phyloP scores from a whole-genome alignment of 1,284 basidiomycete species.

The Rugosomyces carneus region DNA sequence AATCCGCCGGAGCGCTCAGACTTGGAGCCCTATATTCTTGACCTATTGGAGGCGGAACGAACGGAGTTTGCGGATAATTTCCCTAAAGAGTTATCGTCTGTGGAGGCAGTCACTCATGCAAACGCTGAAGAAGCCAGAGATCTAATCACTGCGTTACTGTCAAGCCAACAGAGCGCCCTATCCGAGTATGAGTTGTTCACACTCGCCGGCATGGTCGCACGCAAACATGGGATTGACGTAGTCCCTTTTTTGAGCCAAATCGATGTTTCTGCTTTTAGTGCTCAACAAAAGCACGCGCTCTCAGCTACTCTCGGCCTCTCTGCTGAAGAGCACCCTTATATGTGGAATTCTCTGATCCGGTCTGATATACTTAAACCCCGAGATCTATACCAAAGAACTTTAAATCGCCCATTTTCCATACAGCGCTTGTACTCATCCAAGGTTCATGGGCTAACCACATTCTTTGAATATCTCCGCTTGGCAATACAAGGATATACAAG shows the following conservation, averaged over 20 bases:
- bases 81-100: slow-evolving; percentile 20
- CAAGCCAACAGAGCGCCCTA: slow-evolving; percentile 42
- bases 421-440: slow-evolving; percentile 58
- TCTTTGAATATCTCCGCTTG: slow-evolving; percentile 54
- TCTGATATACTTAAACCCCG: slow-evolving; percentile 48
- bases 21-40: slow-evolving; percentile 41
- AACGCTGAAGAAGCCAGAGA: slow-evolving; percentile 31
- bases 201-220: slow-evolving; percentile 39
- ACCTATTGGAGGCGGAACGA: slow-evolving; percentile 43
- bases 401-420: slow-evolving; percentile 46
- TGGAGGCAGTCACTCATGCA: slow-evolving; percentile 21
- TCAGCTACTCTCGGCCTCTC: slow-evolving; percentile 33
- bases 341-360: slow-evolving; percentile 57
- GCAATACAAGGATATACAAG: slow-evolving; percentile 50
- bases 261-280: slow-evolving; percentile 47
- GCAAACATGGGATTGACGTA: slow-evolving; percentile 38
- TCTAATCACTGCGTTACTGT: slow-evolving; percentile 38
- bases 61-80: slow-evolving; percentile 40
- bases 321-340: slow-evolving; percentile 34
- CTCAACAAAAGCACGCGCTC: slow-evolving; percentile 47
- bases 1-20: slow-evolving; percentile 38
- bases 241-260: slow-evolving; percentile 41
- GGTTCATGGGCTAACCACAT: slow-evolving; percentile 43
- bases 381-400: slow-evolving; percentile 44
- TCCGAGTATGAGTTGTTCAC: slow-evolving; percentile 57